These are phyloP conservation scores for Symmetrospora coprosmae DNA, from an alignment of 768 basidiomycete species.

Conservation along the genomic window DNA sequence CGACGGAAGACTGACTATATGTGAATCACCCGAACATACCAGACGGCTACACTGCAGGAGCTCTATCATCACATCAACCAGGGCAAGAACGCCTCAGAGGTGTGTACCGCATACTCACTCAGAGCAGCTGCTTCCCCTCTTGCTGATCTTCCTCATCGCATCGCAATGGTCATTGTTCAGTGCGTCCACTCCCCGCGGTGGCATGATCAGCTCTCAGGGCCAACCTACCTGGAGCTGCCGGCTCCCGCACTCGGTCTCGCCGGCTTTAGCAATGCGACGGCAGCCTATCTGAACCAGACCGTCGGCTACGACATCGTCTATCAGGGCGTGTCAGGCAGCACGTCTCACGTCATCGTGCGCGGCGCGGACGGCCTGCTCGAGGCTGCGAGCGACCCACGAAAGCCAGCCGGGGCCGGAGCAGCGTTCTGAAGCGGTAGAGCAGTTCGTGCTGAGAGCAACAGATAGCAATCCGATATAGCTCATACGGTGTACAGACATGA, in stretches of 20 bases:
- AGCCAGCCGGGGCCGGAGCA: slow-evolving; percentile 22
- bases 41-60: slow-evolving; percentile 39
- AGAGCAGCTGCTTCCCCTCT: background rate
- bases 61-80: slow-evolving; percentile 39
- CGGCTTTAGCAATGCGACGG: slow-evolving; percentile 32
- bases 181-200: slow-evolving; percentile 28
- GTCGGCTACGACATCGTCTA: slow-evolving; percentile 34
- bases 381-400: slow-evolving; percentile 31
- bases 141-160: background rate
- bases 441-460: no score
- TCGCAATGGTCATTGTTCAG: no score
- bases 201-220: slow-evolving; percentile 34
- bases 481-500: no score
- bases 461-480: no score
- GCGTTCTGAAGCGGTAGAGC: slow-evolving; percentile 19
- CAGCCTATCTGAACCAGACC: slow-evolving; percentile 23
- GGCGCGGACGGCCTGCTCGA: slow-evolving; percentile 26
- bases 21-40: slow-evolving; percentile 32
- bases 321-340: slow-evolving; percentile 27
- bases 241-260: slow-evolving; percentile 23
- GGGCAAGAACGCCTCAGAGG: slow-evolving; percentile 27
- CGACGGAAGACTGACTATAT: background rate
- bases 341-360: slow-evolving; percentile 30
- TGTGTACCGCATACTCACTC: background rate
- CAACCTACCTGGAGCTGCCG: slow-evolving; percentile 28